Conservation (phyloP, 2,329 filamentous ascomycete species). For the Tolypocladium ophioglossoides region DNA sequence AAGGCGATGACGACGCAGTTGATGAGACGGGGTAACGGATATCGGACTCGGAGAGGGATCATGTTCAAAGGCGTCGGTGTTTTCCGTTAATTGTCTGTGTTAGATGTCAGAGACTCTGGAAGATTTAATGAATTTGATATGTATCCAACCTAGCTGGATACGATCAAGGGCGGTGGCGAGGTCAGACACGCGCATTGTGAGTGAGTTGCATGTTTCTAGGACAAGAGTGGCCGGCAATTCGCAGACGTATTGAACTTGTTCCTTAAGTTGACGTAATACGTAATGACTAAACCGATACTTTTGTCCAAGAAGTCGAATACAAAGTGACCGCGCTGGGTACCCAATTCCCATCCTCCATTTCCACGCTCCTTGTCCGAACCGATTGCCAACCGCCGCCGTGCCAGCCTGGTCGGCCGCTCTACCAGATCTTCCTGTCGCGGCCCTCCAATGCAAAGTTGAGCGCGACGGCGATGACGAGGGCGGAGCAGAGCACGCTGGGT, state of each 20-base stretch:
- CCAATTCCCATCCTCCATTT: not conserved
- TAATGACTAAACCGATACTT: too few relatives aligned
- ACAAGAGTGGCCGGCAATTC: not conserved
- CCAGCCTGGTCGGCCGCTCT: slow-evolving; percentile 1
- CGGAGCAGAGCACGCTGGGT: slow-evolving; percentile 63
- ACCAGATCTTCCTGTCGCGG: slow-evolving; percentile 48
- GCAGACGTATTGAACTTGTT: not conserved
- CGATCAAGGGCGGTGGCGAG: not conserved
- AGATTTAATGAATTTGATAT: not conserved
- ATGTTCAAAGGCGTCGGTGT: slow-evolving; percentile 1
- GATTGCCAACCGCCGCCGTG: not conserved
- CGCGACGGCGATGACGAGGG: slow-evolving; percentile 62
- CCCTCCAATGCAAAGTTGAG: slow-evolving; percentile 75
- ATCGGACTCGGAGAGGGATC: not conserved
- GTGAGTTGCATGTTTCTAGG: not conserved
- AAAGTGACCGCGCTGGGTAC: not conserved
- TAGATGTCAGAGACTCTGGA: not conserved
- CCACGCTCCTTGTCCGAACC: not conserved
- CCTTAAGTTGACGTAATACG: not conserved
- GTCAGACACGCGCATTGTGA: not conserved
- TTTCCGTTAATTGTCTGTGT: not conserved
- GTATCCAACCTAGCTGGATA: not conserved
- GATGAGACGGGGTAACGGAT: not conserved
- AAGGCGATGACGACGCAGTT: not conserved
- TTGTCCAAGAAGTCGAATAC: not conserved